Percentiles rank a stretch among this genome's conserved stretches.
Evolutionary conservation across 805 yeast genomes (phyloP).

Genomic region (Candida dendrica): DNA sequence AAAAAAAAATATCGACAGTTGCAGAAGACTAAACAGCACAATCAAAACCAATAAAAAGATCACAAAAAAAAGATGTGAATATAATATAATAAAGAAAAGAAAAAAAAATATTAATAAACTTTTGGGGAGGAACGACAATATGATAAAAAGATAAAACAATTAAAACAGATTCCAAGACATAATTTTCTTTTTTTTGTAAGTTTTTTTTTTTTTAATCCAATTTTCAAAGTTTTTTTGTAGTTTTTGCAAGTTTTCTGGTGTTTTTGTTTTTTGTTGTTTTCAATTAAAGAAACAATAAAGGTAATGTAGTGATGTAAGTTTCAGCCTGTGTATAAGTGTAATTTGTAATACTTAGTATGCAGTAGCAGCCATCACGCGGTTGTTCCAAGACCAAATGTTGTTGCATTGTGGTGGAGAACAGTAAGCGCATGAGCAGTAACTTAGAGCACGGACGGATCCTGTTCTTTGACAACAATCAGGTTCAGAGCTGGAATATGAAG

Average conservation of each 20-base stretch:
- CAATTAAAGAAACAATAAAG: neutral
- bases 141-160: neutral
- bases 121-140: neutral
- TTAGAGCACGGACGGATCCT: constrained; percentile 14
- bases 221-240: constrained; percentile 1
- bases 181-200: neutral
- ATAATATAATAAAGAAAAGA: neutral
- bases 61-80: neutral
- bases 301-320: too few species aligned
- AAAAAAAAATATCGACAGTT: neutral
- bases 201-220: neutral
- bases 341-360: neutral
- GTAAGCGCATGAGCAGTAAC: constrained; percentile 17
- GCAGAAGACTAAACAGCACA: neutral
- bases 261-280: neutral
- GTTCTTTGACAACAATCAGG: constrained; percentile 17
- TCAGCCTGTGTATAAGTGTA: too few species aligned
- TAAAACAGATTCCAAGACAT: neutral
- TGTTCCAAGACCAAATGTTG: neutral
- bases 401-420: constrained; percentile 8
- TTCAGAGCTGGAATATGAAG: constrained; percentile 1
- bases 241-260: constrained; percentile 2
- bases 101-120: neutral
- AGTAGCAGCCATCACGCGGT: neutral
- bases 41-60: too few species aligned